phyloP scores from a whole-genome alignment of 2,329 filamentous ascomycete genomes.

The Alternaria gaisen region DNA sequence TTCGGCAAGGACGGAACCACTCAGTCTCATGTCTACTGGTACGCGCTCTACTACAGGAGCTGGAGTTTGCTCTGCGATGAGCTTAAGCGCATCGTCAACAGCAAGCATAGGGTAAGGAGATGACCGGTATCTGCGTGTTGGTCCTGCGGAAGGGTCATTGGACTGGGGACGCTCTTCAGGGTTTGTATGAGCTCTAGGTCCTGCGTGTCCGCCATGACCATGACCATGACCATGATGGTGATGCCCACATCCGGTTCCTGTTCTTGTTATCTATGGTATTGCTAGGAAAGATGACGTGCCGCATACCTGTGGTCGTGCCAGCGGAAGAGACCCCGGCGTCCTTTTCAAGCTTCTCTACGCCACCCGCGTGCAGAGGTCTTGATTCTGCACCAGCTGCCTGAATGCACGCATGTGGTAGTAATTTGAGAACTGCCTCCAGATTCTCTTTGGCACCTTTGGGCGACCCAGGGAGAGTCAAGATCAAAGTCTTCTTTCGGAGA shows the following conservation, averaged over 20 bases:
- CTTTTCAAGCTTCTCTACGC: slow-evolving; percentile 81
- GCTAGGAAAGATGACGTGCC: neutral
- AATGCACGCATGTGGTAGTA: slow-evolving; percentile 93
- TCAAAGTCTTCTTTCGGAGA: slow-evolving; percentile 79
- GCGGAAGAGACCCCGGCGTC: slow-evolving; percentile 69
- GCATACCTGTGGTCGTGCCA: slow-evolving; percentile 25
- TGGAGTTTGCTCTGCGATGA: slow-evolving; percentile 79
- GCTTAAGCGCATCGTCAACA: slow-evolving; percentile 78
- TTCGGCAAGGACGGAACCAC: slow-evolving; percentile 82
- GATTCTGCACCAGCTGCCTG: slow-evolving; percentile 88
- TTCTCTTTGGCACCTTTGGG: slow-evolving; percentile 97
- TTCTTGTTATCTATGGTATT: slow-evolving; percentile 3
- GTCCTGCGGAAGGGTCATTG: slow-evolving; percentile 67
- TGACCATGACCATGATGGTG: slow-evolving; percentile 63
- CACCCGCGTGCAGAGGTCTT: slow-evolving; percentile 78
- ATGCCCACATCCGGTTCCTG: slow-evolving; percentile 41
- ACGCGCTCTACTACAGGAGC: slow-evolving; percentile 64
- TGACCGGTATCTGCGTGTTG: slow-evolving; percentile 76
- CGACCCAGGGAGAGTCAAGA: slow-evolving; percentile 90
- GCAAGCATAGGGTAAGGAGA: slow-evolving; percentile 94
- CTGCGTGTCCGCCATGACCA: slow-evolving; percentile 55
- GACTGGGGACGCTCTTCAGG: slow-evolving; percentile 66
- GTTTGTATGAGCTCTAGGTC: slow-evolving; percentile 73
- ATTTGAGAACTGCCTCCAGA: slow-evolving; percentile 83
- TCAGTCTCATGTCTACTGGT: slow-evolving; percentile 70